Conservation (phyloP, 2,329 filamentous ascomycete genomes). For the Fusarium torulosum region DNA sequence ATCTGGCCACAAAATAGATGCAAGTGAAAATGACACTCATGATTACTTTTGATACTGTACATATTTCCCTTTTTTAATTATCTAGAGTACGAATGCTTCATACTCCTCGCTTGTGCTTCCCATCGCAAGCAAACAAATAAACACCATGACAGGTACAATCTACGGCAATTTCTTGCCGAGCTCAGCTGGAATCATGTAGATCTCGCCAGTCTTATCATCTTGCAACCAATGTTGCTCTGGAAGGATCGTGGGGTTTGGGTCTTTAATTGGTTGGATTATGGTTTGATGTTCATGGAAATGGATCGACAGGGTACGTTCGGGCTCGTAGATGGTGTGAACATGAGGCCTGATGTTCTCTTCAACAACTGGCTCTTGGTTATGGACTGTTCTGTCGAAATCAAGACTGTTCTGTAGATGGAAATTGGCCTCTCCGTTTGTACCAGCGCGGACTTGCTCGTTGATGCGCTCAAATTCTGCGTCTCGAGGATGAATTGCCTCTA, state of each 20-base stretch:
- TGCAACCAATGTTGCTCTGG: constrained; percentile 42
- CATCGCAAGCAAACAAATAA: background rate
- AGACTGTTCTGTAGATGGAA: constrained; percentile 33
- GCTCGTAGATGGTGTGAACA: constrained; percentile 41
- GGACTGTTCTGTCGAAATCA: constrained; percentile 41
- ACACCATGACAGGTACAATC: background rate
- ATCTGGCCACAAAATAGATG: too few species aligned
- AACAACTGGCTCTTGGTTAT: constrained; percentile 30
- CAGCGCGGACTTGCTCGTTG: constrained; percentile 23
- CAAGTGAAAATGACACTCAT: too few species aligned
- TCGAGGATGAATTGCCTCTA: constrained; percentile 8
- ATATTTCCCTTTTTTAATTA: background rate
- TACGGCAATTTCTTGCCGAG: constrained; percentile 34
- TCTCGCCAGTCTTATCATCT: constrained; percentile 44
- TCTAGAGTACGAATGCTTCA: background rate
- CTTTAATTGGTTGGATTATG: constrained; percentile 43
- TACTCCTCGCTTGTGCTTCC: constrained; percentile 17
- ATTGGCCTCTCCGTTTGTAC: constrained; percentile 10
- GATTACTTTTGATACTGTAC: background rate
- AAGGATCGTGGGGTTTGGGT: constrained; percentile 40
- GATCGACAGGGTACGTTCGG: constrained; percentile 35
- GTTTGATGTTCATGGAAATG: constrained; percentile 40
- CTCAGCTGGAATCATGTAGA: constrained; percentile 46
- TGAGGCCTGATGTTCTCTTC: constrained; percentile 33
- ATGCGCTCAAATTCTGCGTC: constrained; percentile 30